These are phyloP conservation scores for Xylaria venustula DNA, from an alignment of 495 filamentous ascomycete genomes.

Conservation along the genomic window DNA sequence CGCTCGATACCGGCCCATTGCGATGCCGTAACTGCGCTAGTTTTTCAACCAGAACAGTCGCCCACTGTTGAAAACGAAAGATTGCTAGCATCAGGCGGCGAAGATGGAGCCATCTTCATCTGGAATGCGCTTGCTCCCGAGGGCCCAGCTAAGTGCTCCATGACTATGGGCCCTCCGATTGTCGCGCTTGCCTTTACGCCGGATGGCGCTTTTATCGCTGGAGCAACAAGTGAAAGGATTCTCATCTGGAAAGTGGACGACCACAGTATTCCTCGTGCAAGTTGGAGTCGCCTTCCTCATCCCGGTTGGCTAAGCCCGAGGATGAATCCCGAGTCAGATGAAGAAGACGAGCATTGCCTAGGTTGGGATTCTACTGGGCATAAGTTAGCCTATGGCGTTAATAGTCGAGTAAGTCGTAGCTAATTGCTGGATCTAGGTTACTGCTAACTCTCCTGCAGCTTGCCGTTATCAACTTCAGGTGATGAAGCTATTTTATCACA, in stretches of 20 bases:
- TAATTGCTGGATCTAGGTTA: not conserved
- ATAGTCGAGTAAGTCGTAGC: slow-evolving; percentile 59
- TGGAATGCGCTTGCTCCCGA: slow-evolving; percentile 63
- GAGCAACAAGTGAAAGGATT: slow-evolving; percentile 61
- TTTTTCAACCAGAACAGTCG: slow-evolving; percentile 49
- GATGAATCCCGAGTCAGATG: slow-evolving; percentile 42
- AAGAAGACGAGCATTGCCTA: slow-evolving; percentile 56
- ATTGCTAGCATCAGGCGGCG: slow-evolving; percentile 51
- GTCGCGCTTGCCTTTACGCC: slow-evolving; percentile 67
- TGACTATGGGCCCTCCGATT: slow-evolving; percentile 58
- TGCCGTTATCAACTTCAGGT: slow-evolving; percentile 48
- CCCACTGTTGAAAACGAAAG: slow-evolving; percentile 41
- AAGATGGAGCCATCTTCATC: slow-evolving; percentile 65
- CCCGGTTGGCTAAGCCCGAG: slow-evolving; percentile 50
- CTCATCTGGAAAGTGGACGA: slow-evolving; percentile 73
- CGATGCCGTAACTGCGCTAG: slow-evolving; percentile 46
- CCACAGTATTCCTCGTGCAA: slow-evolving; percentile 61
- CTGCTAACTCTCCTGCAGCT: slow-evolving; percentile 32
- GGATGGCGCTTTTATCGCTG: slow-evolving; percentile 69
- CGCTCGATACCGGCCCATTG: slow-evolving; percentile 50
- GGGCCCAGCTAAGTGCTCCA: slow-evolving; percentile 54
- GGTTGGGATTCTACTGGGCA: slow-evolving; percentile 77
- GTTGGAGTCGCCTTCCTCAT: slow-evolving; percentile 53
- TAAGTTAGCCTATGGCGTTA: slow-evolving; percentile 69
- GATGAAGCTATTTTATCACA: slow-evolving; percentile 7